A percentile compares a stretch with the other conserved stretches of the same genome.
Evolutionary conservation across 1,284 basidiomycete genomes (phyloP).

Genomic region (Trametes versicolor): DNA sequence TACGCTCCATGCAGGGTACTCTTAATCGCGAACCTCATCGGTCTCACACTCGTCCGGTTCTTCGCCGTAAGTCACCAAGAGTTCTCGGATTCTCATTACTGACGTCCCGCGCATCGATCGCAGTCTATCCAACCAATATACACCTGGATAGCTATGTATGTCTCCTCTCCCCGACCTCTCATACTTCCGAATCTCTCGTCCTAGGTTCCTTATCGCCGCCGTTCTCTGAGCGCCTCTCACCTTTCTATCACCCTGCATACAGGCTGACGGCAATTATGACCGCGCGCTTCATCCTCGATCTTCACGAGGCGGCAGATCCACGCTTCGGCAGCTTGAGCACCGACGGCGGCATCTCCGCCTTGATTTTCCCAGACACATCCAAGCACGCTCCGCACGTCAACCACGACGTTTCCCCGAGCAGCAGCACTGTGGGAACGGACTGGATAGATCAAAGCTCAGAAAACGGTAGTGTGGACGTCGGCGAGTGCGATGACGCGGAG

Average conservation of each 20-base stretch:
- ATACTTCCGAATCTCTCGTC: background rate
- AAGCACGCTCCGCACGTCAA: background rate
- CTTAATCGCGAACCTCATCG: background rate
- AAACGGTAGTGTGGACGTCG: background rate
- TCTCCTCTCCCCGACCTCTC: background rate
- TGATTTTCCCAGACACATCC: background rate
- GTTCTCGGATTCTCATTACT: background rate
- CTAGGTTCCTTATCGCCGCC: too few species aligned
- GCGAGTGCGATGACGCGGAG: background rate
- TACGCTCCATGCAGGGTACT: background rate
- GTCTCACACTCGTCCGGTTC: background rate
- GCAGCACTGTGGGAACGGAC: background rate
- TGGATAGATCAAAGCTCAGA: too few species aligned
- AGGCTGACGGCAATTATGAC: conserved; percentile 24
- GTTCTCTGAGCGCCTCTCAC: too few species aligned
- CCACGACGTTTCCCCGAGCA: background rate
- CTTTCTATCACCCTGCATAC: background rate
- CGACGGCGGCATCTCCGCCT: background rate
- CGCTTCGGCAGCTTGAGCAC: too few species aligned
- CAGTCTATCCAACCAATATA: conserved; percentile 21
- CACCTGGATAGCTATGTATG: conserved; percentile 21
- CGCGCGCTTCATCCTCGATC: conserved; percentile 25
- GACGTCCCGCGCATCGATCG: background rate
- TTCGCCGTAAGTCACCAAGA: background rate
- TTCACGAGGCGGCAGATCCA: conserved; percentile 13